Evolutionary conservation across 257 asterid genomes (phyloP).

Genomic region (Ophiorrhiza pumila): DNA sequence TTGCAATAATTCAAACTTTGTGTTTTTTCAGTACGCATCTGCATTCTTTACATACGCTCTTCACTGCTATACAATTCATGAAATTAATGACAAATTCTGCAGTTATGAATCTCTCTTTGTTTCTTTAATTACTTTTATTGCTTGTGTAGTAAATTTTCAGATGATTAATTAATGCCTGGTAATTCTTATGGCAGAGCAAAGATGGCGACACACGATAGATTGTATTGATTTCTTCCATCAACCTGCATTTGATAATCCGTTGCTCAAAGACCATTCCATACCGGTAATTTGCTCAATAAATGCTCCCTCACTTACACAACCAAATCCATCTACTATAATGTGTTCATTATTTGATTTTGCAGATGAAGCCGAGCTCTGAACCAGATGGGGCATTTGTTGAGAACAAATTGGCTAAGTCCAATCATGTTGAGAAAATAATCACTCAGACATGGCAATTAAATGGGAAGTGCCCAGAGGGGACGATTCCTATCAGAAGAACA

Average conservation of each 20-base stretch:
- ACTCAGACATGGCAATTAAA: conserved; percentile 15
- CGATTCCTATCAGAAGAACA: conserved; percentile 15
- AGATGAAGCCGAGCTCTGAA: conserved; percentile 27
- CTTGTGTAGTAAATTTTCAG: not conserved
- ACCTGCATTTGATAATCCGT: conserved; percentile 29
- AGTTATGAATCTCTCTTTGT: too few species aligned
- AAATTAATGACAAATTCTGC: too few species aligned
- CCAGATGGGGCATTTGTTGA: conserved; percentile 27
- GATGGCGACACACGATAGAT: conserved; percentile 26
- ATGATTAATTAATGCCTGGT: not conserved
- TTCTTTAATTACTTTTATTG: not conserved
- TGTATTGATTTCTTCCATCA: conserved; percentile 22
- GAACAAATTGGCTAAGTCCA: not conserved
- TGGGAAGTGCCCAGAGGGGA: conserved; percentile 20
- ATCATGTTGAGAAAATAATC: not conserved
- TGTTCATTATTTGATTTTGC: not conserved
- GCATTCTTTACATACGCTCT: too few species aligned
- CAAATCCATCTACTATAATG: not conserved
- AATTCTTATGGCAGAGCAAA: conserved; percentile 13
- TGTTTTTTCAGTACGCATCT: too few species aligned
- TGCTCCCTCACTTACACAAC: too few species aligned
- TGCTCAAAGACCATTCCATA: conserved; percentile 17
- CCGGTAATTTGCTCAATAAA: conserved; percentile 9
- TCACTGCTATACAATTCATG: too few species aligned
- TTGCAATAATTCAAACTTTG: too few species aligned